Evolutionary conservation across 495 filamentous ascomycete species (phyloP).

Genomic region (Aspergillus bridgeri): DNA sequence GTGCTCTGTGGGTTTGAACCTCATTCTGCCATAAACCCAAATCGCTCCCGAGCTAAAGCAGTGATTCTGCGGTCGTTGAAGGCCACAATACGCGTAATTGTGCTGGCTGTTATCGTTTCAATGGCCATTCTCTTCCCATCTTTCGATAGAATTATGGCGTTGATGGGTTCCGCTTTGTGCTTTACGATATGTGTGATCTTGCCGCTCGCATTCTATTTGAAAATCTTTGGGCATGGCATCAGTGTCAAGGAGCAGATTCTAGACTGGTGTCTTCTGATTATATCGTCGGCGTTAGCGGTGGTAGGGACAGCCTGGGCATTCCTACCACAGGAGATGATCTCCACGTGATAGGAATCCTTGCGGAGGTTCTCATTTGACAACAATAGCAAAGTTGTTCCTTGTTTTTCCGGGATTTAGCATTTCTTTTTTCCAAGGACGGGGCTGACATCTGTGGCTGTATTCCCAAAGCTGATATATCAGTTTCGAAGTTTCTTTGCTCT

Average conservation of each 20-base stretch:
- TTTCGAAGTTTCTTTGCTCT: slow-evolving; percentile 72
- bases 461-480: slow-evolving; percentile 88
- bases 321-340: slow-evolving; percentile 63
- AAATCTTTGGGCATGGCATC: slow-evolving; percentile 84
- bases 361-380: slow-evolving; percentile 41
- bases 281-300: slow-evolving; percentile 65
- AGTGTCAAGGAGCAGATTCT: slow-evolving; percentile 58
- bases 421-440: slow-evolving; percentile 58
- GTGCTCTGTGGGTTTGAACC: slow-evolving; percentile 67
- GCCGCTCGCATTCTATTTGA: slow-evolving; percentile 85
- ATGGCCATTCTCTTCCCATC: slow-evolving; percentile 78
- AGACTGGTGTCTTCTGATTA: slow-evolving; percentile 65
- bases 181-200: slow-evolving; percentile 93
- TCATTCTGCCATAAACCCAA: slow-evolving; percentile 18
- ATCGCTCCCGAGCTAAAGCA: slow-evolving; percentile 48
- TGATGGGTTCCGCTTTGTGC: slow-evolving; percentile 86
- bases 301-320: slow-evolving; percentile 86
- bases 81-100: slow-evolving; percentile 56
- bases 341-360: slow-evolving; percentile 15
- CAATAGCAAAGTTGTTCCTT: slow-evolving; percentile 87
- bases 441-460: slow-evolving; percentile 30
- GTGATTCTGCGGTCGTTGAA: slow-evolving; percentile 57
- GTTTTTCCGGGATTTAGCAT: slow-evolving; percentile 67
- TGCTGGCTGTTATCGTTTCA: slow-evolving; percentile 57
- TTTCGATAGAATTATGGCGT: slow-evolving; percentile 92